Evolutionary conservation across 495 filamentous ascomycete species (phyloP), one percentile per base, ranked within the genome.

Genomic region (Tuber melanosporum): DNA sequence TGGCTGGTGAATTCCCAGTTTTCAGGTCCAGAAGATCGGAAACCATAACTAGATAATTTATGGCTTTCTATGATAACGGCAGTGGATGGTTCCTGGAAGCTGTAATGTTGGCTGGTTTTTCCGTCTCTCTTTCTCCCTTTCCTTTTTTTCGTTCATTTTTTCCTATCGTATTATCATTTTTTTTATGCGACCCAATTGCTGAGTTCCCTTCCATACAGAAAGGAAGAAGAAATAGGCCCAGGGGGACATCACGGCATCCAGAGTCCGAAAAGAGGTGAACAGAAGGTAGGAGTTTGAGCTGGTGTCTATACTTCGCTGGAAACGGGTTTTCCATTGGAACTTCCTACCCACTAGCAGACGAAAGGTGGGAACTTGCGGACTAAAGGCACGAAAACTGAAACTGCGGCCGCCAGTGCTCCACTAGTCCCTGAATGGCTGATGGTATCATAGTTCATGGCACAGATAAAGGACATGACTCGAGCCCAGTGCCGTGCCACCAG

Each of bases 1-100:
- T 66, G 57, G 57, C 26, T 66, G 26, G 26, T 36, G 57, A 36
- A 17, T 36, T 36, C 17, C 17, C 8, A 66, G 12, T 66, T 66
- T 66, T 66, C 57, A 36, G 57, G 57, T 6, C 32, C 57, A 36
- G 32, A 41, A 32, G 69, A 22, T 71, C 47, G 74, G 62, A 39
- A 26, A 43, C 46, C 43, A 41, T 19, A 43, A 43, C 42, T 43
- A 10, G 52, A 74, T 74, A 74, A 73, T 45, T 62, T 62, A 39
- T 19, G 73, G 32, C 36, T 52, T 72, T 39, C 22, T 62, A 32
- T 15, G 36, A 41, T 52, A 14, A 0, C 0, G 52, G 52, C 2
- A 36, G 57, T 17, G 26, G 57, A 19, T 66, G 57, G 19, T 66
- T 66, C 57, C 57, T 1, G 26, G 26, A 19, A 36, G 57, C 52